These are phyloP conservation scores for Usnea hakonensis DNA, from an alignment of 495 filamentous ascomycete genomes.

Conservation along the genomic window DNA sequence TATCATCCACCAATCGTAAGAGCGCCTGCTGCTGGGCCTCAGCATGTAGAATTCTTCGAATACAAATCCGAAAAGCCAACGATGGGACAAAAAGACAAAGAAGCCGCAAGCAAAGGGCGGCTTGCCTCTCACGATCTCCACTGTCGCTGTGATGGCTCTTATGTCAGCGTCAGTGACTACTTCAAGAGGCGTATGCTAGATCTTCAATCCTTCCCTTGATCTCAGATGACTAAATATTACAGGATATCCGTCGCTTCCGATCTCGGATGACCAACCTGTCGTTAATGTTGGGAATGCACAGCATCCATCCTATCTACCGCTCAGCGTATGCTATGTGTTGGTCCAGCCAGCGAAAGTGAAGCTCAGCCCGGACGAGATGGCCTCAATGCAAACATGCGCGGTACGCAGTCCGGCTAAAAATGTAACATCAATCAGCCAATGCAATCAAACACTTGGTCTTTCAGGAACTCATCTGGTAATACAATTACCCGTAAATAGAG, in stretches of 20 bases:
- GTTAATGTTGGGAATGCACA: neutral
- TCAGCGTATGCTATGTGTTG: neutral
- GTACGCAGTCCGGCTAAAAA: neutral
- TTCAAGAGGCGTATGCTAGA: neutral
- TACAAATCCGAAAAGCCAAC: neutral
- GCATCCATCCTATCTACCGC: neutral
- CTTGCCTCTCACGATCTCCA: neutral
- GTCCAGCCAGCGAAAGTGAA: neutral
- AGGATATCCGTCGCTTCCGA: neutral
- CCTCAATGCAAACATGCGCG: neutral
- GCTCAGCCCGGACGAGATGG: neutral
- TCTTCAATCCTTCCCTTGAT: neutral
- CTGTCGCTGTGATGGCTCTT: neutral
- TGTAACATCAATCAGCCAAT: neutral
- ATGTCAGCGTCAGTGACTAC: neutral
- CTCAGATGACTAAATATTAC: neutral
- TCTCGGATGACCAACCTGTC: neutral
- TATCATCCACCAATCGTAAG: neutral
- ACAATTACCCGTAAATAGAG: neutral
- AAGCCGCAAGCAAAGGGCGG: neutral
- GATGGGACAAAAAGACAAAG: neutral
- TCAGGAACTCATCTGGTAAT: neutral
- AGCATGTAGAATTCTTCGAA: neutral
- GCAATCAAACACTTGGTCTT: neutral
- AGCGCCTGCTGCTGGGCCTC: neutral